Evolutionary conservation across 805 yeast genomes (phyloP).

Genomic region (Candida anglica): DNA sequence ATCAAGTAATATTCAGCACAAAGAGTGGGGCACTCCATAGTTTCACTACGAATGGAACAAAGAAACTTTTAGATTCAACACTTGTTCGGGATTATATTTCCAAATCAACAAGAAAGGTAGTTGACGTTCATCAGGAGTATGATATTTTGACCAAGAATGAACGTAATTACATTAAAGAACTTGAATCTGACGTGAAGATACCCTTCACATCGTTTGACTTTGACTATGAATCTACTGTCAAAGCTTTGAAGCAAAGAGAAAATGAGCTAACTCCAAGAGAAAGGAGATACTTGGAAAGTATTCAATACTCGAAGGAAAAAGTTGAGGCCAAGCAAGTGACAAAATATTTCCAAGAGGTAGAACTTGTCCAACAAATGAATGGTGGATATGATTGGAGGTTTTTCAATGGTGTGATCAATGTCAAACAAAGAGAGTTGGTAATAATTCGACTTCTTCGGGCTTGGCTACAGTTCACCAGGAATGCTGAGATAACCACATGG

Average conservation of each 20-base stretch:
- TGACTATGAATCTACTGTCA: no score
- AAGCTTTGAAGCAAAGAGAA: no score
- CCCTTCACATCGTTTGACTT: not conserved
- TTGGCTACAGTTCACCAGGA: constrained; percentile 46
- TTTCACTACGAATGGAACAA: constrained; percentile 9
- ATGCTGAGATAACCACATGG: constrained; percentile 51
- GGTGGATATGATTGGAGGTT: constrained; percentile 39
- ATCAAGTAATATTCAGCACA: constrained; percentile 25
- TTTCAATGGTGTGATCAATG: constrained; percentile 28
- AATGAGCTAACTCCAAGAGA: no score
- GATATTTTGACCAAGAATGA: not conserved
- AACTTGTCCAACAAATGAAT: constrained; percentile 11
- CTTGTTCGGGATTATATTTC: constrained; percentile 10
- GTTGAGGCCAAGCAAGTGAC: constrained; percentile 17
- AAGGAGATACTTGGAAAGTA: no score
- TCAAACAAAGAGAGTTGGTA: constrained; percentile 15
- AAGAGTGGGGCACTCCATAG: constrained; percentile 14
- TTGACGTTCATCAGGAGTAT: constrained; percentile 4
- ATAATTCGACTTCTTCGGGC: constrained; percentile 50
- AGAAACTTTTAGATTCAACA: constrained; percentile 18
- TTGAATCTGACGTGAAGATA: not conserved
- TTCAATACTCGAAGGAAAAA: constrained; percentile 14
- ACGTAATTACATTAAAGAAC: constrained; percentile 6
- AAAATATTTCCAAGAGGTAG: constrained; percentile 25
- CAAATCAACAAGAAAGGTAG: not conserved